A percentile compares a stretch with the other conserved stretches of the same genome.
Evolutionary conservation across 208 protist genomes (phyloP).

Genomic region (Wallacemonas rigidus): DNA sequence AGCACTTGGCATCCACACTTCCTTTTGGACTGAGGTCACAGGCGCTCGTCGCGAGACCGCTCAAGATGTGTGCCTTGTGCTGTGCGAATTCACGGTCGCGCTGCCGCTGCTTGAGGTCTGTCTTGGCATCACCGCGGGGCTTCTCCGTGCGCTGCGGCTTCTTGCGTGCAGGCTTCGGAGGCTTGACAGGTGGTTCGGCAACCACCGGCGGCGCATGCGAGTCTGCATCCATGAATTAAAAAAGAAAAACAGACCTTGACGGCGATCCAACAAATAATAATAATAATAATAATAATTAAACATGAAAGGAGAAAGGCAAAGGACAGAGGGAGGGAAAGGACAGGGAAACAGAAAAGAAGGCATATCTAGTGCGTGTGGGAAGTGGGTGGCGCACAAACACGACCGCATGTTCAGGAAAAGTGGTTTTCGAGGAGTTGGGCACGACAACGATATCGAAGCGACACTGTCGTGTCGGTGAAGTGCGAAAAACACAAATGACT

Average conservation of each 20-base stretch:
- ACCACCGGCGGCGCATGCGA: not conserved
- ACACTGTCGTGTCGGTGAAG: not conserved
- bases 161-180: slow-evolving; percentile 33
- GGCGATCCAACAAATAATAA: too few species aligned
- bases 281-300: too few species aligned
- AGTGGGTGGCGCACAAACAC: too few species aligned
- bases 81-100: slow-evolving; percentile 67
- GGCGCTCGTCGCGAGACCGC: slow-evolving; percentile 53
- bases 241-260: not conserved
- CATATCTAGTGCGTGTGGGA: too few species aligned
- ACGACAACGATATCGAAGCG: not conserved
- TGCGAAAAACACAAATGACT: too few species aligned
- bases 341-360: too few species aligned
- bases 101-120: slow-evolving; percentile 33
- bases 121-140: not conserved
- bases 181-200: slow-evolving; percentile 19
- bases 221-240: not conserved
- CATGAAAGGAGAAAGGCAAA: too few species aligned
- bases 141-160: slow-evolving; percentile 22
- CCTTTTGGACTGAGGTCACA: slow-evolving; percentile 75
- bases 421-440: too few species aligned
- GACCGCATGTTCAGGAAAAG: too few species aligned
- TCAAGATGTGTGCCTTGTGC: slow-evolving; percentile 70
- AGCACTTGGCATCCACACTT: slow-evolving; percentile 74
- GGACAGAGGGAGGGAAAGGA: too few species aligned